Conservation (phyloP, 177 flowering plant genomes). For the Vitis hybrid region DNA sequence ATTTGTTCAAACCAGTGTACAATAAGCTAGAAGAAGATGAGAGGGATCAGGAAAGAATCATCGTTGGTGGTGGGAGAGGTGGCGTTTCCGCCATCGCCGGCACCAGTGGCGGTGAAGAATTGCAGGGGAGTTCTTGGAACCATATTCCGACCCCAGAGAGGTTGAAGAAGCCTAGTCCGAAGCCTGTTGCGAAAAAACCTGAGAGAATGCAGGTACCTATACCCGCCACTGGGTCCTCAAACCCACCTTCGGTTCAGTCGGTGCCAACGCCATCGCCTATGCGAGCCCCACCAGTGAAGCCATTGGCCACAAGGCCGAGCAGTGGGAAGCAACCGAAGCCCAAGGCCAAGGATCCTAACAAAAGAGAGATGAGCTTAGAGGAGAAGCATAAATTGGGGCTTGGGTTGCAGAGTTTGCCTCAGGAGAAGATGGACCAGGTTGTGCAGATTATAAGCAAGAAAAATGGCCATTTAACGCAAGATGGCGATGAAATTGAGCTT, state of each 20-base stretch:
- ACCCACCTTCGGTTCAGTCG: constrained; percentile 16
- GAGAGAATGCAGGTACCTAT: constrained; percentile 7
- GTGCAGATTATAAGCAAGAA: constrained; percentile 42
- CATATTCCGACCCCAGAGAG: constrained; percentile 2
- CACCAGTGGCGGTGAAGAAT: constrained; percentile 16
- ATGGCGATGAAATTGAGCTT: constrained; percentile 84
- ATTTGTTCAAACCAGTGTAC: constrained; percentile 21
- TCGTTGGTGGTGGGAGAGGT: no score
- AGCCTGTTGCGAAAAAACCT: constrained; percentile 1
- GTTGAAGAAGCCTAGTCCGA: background rate
- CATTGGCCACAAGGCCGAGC: background rate
- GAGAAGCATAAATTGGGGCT: constrained; percentile 80
- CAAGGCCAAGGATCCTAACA: constrained; percentile 78
- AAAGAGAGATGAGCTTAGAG: constrained; percentile 77
- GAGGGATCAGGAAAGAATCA: background rate
- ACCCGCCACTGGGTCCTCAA: constrained; percentile 4
- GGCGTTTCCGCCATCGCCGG: no score
- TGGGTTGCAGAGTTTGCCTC: constrained; percentile 71
- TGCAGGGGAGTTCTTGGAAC: constrained; percentile 34
- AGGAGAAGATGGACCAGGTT: constrained; percentile 48
- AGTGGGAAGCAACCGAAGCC: constrained; percentile 74
- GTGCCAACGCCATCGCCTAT: constrained; percentile 25
- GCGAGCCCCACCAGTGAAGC: constrained; percentile 22
- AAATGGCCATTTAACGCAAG: constrained; percentile 40
- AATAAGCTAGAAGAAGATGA: constrained; percentile 16